Percentiles rank a stretch among this genome's conserved stretches.
phyloP scores from a whole-genome alignment of 495 filamentous ascomycete species.

The Penicillium maclennaniae region DNA sequence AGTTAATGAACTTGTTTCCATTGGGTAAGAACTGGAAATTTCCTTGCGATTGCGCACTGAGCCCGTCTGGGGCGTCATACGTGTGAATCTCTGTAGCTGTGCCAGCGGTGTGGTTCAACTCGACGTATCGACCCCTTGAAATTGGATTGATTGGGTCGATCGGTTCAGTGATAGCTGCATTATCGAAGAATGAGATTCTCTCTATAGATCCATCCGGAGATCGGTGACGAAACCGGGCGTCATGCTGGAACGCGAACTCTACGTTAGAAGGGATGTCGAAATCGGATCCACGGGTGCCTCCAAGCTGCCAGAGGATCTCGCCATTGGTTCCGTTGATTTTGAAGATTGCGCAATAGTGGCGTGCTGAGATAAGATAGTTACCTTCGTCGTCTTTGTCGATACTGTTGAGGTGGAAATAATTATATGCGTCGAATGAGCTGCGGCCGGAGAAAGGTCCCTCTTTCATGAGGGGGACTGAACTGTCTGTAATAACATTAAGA shows the following conservation, averaged over 20 bases:
- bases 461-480: constrained; percentile 37
- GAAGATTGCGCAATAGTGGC: constrained; percentile 38
- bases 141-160: constrained; percentile 8
- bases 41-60: constrained; percentile 48
- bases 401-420: constrained; percentile 54
- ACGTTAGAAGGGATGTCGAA: constrained; percentile 20
- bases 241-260: constrained; percentile 47
- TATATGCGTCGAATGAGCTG: constrained; percentile 27
- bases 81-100: constrained; percentile 31
- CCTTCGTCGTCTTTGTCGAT: constrained; percentile 48
- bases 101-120: constrained; percentile 35
- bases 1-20: constrained; percentile 48
- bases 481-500: constrained; percentile 26
- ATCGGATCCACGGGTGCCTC: constrained; percentile 27
- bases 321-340: constrained; percentile 48
- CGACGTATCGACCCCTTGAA: constrained; percentile 45
- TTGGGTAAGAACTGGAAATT: constrained; percentile 48
- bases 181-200: constrained; percentile 45
- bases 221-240: constrained; percentile 42
- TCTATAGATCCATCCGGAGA: constrained; percentile 31
- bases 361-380: constrained; percentile 50
- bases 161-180: constrained; percentile 20
- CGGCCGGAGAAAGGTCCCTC: constrained; percentile 28
- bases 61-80: constrained; percentile 33
- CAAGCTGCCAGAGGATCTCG: constrained; percentile 47